A percentile compares a stretch with the other conserved stretches of the same genome.
Evolutionary conservation across 1,284 basidiomycete species (phyloP).

Genomic region (Austroboletus novae-zelandiae): DNA sequence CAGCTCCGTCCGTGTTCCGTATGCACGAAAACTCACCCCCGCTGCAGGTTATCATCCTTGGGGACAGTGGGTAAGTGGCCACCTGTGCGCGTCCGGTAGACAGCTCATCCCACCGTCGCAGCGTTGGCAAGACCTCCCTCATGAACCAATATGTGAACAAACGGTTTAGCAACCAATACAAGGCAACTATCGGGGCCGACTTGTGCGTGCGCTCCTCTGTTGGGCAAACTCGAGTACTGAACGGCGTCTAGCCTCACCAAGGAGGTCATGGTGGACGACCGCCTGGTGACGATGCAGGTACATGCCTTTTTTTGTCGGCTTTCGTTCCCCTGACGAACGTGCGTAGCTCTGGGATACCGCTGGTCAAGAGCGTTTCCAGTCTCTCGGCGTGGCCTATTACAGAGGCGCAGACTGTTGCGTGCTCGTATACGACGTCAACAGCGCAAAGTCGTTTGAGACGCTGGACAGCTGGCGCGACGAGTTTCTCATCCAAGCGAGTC

Average conservation of each 20-base stretch:
- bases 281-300: slow-evolving; percentile 98
- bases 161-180: slow-evolving; percentile 99
- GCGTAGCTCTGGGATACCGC: slow-evolving; percentile 96
- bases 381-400: slow-evolving; percentile 98
- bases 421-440: slow-evolving; percentile 99
- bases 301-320: slow-evolving; percentile 24
- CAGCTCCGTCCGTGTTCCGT: neutral
- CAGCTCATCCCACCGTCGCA: slow-evolving; percentile 34
- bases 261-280: slow-evolving; percentile 98
- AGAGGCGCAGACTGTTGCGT: slow-evolving; percentile 99
- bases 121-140: slow-evolving; percentile 98
- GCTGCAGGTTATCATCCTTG: slow-evolving; percentile 91
- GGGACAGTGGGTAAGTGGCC: slow-evolving; percentile 85
- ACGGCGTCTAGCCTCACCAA: slow-evolving; percentile 77
- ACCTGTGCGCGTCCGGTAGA: neutral
- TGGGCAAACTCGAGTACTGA: slow-evolving; percentile 15
- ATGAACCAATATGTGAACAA: slow-evolving; percentile 99
- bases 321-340: slow-evolving; percentile 8
- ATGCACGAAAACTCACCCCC: slow-evolving; percentile 12
- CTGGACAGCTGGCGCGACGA: slow-evolving; percentile 97
- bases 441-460: slow-evolving; percentile 96
- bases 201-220: slow-evolving; percentile 55
- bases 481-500: slow-evolving; percentile 96
- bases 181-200: slow-evolving; percentile 93
- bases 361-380: slow-evolving; percentile 99